Base-by-base conservation (phyloP, 2,329 filamentous ascomycete genomes). In the Venturia carpophila region DNA sequence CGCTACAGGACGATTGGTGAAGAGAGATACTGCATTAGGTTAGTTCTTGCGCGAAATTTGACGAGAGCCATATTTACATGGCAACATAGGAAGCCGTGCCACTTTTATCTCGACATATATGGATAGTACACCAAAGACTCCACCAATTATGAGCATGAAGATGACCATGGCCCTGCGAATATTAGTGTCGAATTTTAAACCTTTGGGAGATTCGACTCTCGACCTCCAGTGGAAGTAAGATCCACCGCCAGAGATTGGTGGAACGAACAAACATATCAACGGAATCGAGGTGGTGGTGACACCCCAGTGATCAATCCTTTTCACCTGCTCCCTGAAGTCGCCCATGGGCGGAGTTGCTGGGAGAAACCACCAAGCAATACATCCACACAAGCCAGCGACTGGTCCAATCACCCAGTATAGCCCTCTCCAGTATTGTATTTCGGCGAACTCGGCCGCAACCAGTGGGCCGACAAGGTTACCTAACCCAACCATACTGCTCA, bases 121-220 rank as follows among this genome's bases (percentile, higher is more conserved):
- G 67, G 87, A 87, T 0, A 75, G 71, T 17, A 82, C 47, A 37
- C 82, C 70, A 15, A 77, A 79, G 24, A 79, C 70, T 0, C 73
- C 73, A 19, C 83, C 83, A 15, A 85, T 73, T 0, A 74, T 73
- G 15, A 88, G 74, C 83, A 87, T 85, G 45, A 79, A 78, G 27
- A 87, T 84, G 1, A 85, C 80, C 78, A 85, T 79, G 0, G 83
- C n/a, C n/a, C n/a, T n/a, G n/a, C n/a, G n/a, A n/a, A n/a, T n/a
- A n/a, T n/a, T n/a, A n/a, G n/a, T n/a, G n/a, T n/a, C n/a, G n/a
- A n/a, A n/a, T n/a, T n/a, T n/a, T n/a, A n/a, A n/a, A n/a, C n/a
- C n/a, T n/a, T n/a, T n/a, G n/a, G n/a, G n/a, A n/a, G n/a, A n/a
- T n/a, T n/a, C n/a, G n/a, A n/a, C n/a, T n/a, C n/a, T 76, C 11